These are phyloP conservation scores for Candida vaughaniae DNA, from an alignment of 805 yeast species.

Conservation along the genomic window DNA sequence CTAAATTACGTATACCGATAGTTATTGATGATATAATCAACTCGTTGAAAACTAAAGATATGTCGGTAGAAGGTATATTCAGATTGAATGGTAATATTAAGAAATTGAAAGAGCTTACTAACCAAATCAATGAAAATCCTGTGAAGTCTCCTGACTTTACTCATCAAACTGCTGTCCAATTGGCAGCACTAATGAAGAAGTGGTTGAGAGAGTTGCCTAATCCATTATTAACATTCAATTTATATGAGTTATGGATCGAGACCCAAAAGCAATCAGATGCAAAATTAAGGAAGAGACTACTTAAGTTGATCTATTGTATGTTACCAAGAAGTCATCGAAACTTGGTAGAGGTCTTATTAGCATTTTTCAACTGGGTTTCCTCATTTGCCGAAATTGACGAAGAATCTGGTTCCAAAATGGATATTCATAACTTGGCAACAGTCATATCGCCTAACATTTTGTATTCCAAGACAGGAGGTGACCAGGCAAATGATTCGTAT, in stretches of 20 bases:
- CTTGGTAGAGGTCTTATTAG: slow-evolving; percentile 77
- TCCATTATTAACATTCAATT: slow-evolving; percentile 74
- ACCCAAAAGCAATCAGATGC: slow-evolving; percentile 54
- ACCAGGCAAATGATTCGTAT: slow-evolving; percentile 62
- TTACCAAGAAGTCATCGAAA: slow-evolving; percentile 82
- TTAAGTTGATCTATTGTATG: slow-evolving; percentile 68
- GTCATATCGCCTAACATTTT: slow-evolving; percentile 92
- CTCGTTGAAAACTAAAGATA: slow-evolving; percentile 84
- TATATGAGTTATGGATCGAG: slow-evolving; percentile 77
- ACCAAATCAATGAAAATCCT: slow-evolving; percentile 71
- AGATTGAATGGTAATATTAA: slow-evolving; percentile 95
- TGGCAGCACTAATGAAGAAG: slow-evolving; percentile 89
- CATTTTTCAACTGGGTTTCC: slow-evolving; percentile 92
- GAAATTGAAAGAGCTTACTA: slow-evolving; percentile 69
- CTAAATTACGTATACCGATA: slow-evolving; percentile 76
- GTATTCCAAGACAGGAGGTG: slow-evolving; percentile 42
- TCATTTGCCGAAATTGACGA: slow-evolving; percentile 93
- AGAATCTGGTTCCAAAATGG: slow-evolving; percentile 89
- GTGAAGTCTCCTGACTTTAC: slow-evolving; percentile 67
- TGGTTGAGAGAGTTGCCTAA: slow-evolving; percentile 91
- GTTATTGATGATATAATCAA: slow-evolving; percentile 82
- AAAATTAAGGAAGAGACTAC: slow-evolving; percentile 48
- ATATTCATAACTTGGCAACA: slow-evolving; percentile 89
- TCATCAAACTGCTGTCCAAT: slow-evolving; percentile 81
- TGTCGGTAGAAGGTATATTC: slow-evolving; percentile 95